These are phyloP conservation scores for Vanrija pseudolonga DNA, from an alignment of 1,284 basidiomycete genomes.

Conservation along the genomic window DNA sequence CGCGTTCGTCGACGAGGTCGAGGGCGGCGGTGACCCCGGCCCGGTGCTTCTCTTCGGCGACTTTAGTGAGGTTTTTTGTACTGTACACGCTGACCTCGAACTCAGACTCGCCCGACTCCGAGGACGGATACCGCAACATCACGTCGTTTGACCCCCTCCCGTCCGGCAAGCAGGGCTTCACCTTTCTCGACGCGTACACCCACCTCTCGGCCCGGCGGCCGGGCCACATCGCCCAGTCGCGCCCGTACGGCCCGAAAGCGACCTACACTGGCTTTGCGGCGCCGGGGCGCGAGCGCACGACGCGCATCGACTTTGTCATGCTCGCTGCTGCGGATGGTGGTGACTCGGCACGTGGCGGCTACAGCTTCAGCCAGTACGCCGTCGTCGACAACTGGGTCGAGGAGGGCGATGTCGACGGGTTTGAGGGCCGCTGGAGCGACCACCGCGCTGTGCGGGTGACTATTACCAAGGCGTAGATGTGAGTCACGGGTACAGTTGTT, in stretches of 20 bases:
- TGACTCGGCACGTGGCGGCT: slow-evolving; percentile 21
- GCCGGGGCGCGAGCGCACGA: slow-evolving; percentile 21
- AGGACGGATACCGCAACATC: slow-evolving; percentile 45
- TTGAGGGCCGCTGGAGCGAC: slow-evolving; percentile 44
- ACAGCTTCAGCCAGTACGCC: slow-evolving; percentile 28
- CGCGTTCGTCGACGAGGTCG: slow-evolving; percentile 28
- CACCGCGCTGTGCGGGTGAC: slow-evolving; percentile 40
- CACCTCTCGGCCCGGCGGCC: slow-evolving; percentile 17
- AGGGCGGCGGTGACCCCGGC: slow-evolving; percentile 7
- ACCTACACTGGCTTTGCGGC: slow-evolving; percentile 41
- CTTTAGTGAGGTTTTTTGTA: slow-evolving; percentile 33
- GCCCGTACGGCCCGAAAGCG: slow-evolving; percentile 30
- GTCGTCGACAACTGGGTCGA: slow-evolving; percentile 43
- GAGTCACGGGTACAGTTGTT: too few relatives aligned
- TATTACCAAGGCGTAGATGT: slow-evolving; percentile 2
- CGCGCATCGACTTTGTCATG: slow-evolving; percentile 44
- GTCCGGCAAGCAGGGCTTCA: slow-evolving; percentile 21
- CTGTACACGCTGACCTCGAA: neutral
- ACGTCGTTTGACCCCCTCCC: slow-evolving; percentile 27
- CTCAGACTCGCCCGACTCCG: slow-evolving; percentile 42
- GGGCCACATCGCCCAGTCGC: slow-evolving; percentile 15
- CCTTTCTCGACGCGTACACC: slow-evolving; percentile 36
- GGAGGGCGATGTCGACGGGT: slow-evolving; percentile 30
- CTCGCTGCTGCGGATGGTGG: slow-evolving; percentile 17
- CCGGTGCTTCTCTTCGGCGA: slow-evolving; percentile 43